Evolutionary conservation across 179 eudicot species (phyloP).

Genomic region (Carnegiea gigantea): DNA sequence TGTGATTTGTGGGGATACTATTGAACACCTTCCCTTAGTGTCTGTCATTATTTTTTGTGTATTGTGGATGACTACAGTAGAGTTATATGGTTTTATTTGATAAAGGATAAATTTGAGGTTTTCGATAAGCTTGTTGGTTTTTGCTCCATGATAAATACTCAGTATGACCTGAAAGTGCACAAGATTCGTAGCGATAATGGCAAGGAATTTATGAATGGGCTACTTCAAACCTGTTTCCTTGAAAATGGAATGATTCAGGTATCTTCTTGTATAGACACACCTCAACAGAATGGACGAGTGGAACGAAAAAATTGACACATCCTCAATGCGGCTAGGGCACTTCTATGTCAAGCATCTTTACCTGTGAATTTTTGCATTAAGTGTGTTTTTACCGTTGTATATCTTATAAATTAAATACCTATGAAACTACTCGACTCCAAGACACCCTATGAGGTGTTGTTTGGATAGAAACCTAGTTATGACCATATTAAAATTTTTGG

Average conservation of each 20-base stretch:
- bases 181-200: neutral
- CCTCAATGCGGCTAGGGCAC: neutral
- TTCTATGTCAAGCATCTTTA: neutral
- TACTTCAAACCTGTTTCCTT: too few relatives aligned
- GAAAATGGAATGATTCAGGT: neutral
- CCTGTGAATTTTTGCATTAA: neutral
- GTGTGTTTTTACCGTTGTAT: neutral
- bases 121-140: neutral
- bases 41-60: neutral
- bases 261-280: neutral
- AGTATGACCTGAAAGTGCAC: too few relatives aligned
- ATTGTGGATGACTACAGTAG: neutral
- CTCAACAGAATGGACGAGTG: neutral
- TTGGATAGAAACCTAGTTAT: too few relatives aligned
- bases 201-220: neutral
- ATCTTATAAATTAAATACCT: neutral
- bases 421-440: too few relatives aligned
- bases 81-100: too few relatives aligned
- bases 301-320: neutral
- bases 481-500: too few relatives aligned
- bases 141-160: neutral
- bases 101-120: neutral
- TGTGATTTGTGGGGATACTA: neutral
- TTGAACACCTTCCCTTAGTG: neutral
- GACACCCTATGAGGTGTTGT: too few relatives aligned